phyloP scores from a whole-genome alignment of 305 asterid genomes.

The Solanum hybrid region DNA sequence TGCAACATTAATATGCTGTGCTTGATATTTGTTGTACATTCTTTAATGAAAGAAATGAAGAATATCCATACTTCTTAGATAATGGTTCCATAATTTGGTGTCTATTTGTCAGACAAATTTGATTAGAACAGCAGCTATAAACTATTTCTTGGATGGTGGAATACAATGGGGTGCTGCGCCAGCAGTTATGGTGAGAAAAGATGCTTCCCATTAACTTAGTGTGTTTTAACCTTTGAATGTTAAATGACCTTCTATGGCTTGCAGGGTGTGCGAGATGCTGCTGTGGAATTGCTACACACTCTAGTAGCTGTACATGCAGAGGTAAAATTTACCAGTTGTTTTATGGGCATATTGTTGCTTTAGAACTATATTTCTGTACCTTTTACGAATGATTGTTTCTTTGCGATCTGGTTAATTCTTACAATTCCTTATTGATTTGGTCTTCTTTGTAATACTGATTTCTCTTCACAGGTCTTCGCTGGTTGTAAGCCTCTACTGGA shows the following conservation, averaged over 20 bases:
- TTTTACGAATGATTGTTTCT: neutral
- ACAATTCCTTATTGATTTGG: neutral
- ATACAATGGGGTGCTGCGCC: constrained; percentile 96
- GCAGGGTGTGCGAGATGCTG: constrained; percentile 97
- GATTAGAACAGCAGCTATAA: constrained; percentile 81
- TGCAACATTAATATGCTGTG: neutral
- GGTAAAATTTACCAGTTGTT: constrained; percentile 33
- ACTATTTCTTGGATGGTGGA: constrained; percentile 91
- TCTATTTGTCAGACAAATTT: constrained; percentile 52
- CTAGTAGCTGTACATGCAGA: constrained; percentile 96
- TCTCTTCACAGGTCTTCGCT: constrained; percentile 67
- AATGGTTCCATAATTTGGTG: neutral
- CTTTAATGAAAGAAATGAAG: neutral
- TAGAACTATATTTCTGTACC: neutral
- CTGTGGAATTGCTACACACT: constrained; percentile 88
- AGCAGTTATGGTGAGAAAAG: constrained; percentile 62
- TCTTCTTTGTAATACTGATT: constrained; percentile 2
- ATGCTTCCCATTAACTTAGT: neutral
- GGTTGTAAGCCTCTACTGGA: constrained; percentile 90
- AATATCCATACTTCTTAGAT: neutral
- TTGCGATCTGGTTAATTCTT: neutral
- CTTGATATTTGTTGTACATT: neutral
- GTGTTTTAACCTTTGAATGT: neutral
- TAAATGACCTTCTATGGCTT: constrained; percentile 4
- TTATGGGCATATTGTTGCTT: constrained; percentile 4